Conservation (phyloP, 2,329 filamentous ascomycete genomes). For the Teratosphaeria nubilosa region DNA sequence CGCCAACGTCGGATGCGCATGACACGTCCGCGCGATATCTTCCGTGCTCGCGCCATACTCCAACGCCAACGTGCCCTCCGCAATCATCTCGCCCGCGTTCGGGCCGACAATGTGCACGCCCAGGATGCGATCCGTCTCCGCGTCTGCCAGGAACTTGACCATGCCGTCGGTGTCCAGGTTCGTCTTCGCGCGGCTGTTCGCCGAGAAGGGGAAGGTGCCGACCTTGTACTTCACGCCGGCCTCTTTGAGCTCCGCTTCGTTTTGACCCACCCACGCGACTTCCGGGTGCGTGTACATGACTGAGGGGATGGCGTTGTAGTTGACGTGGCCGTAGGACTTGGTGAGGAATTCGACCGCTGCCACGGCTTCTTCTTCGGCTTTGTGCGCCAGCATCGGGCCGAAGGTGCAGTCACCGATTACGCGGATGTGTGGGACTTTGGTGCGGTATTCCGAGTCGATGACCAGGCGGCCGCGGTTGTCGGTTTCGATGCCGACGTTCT, state of each 20-base stretch:
- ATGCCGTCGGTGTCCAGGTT: constrained; percentile 92
- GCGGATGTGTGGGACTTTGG: constrained; percentile 92
- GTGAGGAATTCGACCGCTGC: constrained; percentile 94
- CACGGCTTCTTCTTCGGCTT: constrained; percentile 96
- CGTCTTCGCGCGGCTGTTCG: constrained; percentile 98
- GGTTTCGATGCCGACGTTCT: constrained; percentile 84
- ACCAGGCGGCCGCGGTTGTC: constrained; percentile 92
- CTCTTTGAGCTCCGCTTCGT: constrained; percentile 88
- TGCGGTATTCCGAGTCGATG: constrained; percentile 98
- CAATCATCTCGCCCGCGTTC: constrained; percentile 98
- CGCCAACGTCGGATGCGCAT: constrained; percentile 89
- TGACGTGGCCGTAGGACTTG: constrained; percentile 96
- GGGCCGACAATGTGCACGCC: constrained; percentile 94
- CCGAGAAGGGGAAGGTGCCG: constrained; percentile 92
- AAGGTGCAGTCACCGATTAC: constrained; percentile 95
- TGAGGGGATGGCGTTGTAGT: constrained; percentile 93
- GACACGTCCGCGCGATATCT: constrained; percentile 88
- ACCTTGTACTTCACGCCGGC: constrained; percentile 83
- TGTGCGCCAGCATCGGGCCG: constrained; percentile 92
- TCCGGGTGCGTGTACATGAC: constrained; percentile 99
- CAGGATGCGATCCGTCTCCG: constrained; percentile 89
- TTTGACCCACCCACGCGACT: constrained; percentile 97
- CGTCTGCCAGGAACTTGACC: constrained; percentile 95
- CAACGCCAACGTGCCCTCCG: constrained; percentile 85
- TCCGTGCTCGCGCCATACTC: constrained; percentile 95